phyloP scores from a whole-genome alignment of 202 grass and related monocot genomes.

The Eragrostis tef region DNA sequence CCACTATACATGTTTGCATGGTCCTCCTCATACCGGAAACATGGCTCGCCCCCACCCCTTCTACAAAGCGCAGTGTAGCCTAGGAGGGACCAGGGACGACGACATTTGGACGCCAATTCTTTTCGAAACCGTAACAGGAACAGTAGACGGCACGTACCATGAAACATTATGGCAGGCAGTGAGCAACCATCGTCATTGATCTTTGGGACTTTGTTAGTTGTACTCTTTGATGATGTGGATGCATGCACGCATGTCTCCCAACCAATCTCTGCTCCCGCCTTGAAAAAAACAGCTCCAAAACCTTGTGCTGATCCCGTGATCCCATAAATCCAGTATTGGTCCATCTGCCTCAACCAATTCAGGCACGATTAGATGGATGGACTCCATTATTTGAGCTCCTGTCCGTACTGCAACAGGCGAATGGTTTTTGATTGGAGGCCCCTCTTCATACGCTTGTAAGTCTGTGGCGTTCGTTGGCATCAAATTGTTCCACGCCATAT shows the following conservation, averaged over 20 bases:
- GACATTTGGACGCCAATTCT: slow-evolving; percentile 2
- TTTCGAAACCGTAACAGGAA: background rate
- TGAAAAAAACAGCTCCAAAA: background rate
- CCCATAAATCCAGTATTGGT: slow-evolving; percentile 36
- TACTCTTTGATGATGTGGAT: slow-evolving; percentile 22
- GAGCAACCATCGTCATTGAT: slow-evolving; percentile 18
- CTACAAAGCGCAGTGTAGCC: too few species aligned
- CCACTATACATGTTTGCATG: too few species aligned
- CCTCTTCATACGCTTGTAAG: too few species aligned
- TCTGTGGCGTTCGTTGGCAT: too few species aligned
- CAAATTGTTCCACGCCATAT: too few species aligned
- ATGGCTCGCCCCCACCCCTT: too few species aligned
- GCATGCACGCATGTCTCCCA: slow-evolving; percentile 18
- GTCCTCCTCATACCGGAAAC: too few species aligned
- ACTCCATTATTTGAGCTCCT: background rate
- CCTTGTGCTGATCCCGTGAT: slow-evolving; percentile 23
- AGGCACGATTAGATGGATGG: background rate
- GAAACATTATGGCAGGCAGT: slow-evolving; percentile 10
- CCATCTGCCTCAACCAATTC: slow-evolving; percentile 33
- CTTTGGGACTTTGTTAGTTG: slow-evolving; percentile 9
- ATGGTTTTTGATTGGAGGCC: too few species aligned
- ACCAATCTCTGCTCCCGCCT: background rate
- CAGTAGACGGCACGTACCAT: background rate
- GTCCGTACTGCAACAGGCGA: too few species aligned
- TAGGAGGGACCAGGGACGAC: too few species aligned